Evolutionary conservation across 1,284 basidiomycete species (phyloP).

Genomic region (Meripilus lineatus): DNA sequence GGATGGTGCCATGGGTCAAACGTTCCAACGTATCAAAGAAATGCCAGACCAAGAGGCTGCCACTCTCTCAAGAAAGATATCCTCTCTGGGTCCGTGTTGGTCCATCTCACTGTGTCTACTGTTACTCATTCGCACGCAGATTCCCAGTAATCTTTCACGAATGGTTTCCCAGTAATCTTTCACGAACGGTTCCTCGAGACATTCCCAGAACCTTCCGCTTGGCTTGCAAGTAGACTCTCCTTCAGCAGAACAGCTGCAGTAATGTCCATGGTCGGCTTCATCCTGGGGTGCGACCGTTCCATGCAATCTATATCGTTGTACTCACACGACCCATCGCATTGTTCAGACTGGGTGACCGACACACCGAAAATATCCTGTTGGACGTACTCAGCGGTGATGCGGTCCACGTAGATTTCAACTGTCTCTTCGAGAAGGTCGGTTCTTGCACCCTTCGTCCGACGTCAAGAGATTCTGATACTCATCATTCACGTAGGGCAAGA

Average conservation of each 20-base stretch:
- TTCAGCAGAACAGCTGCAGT: constrained; percentile 93
- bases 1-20: constrained; percentile 45
- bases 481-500: constrained; percentile 59
- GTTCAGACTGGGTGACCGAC: constrained; percentile 89
- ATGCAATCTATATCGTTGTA: constrained; percentile 27
- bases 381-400: constrained; percentile 88
- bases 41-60: constrained; percentile 45
- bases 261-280: constrained; percentile 99
- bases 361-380: constrained; percentile 95
- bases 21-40: constrained; percentile 56
- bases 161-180: constrained; percentile 81
- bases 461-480: background rate
- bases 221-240: constrained; percentile 84
- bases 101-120: constrained; percentile 30
- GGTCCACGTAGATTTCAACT: constrained; percentile 98
- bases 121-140: background rate
- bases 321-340: constrained; percentile 3
- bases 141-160: constrained; percentile 83
- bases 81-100: constrained; percentile 57
- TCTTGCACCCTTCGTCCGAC: background rate
- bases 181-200: constrained; percentile 98
- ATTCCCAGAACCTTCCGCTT: constrained; percentile 95
- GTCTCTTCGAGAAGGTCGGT: constrained; percentile 89
- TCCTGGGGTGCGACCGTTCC: constrained; percentile 70
- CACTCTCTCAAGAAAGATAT: constrained; percentile 59